Evolutionary conservation across 805 yeast species (phyloP).

Genomic region (Wickerhamiella cacticola): DNA sequence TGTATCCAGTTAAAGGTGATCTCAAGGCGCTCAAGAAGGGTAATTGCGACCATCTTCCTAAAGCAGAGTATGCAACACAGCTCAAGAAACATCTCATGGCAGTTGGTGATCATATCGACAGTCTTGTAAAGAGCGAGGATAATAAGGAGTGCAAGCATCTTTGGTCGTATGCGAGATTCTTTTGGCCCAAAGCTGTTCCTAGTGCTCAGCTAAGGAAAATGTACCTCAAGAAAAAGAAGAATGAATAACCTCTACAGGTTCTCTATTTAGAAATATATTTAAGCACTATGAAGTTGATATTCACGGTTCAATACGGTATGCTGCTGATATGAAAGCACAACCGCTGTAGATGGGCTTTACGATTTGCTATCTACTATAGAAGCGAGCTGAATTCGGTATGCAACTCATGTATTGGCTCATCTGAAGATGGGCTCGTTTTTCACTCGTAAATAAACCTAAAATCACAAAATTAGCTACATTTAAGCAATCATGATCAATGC

Average conservation of each 20-base stretch:
- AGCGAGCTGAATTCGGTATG: no score
- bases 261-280: not conserved
- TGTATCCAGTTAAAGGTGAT: conserved; percentile 58
- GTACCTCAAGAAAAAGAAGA: conserved; percentile 37
- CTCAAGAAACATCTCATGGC: conserved; percentile 54
- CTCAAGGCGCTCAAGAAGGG: conserved; percentile 59
- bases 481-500: conserved; percentile 3
- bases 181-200: conserved; percentile 74
- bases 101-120: conserved; percentile 60
- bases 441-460: no score
- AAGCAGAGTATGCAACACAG: conserved; percentile 64
- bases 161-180: conserved; percentile 73
- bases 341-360: no score
- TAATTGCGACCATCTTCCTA: conserved; percentile 49
- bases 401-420: no score
- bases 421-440: no score
- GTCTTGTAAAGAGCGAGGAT: conserved; percentile 24
- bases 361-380: no score
- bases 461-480: no score
- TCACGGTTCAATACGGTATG: not conserved
- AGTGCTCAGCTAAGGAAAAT: conserved; percentile 60
- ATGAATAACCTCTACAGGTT: not conserved
- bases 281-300: not conserved
- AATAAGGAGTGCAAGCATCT: conserved; percentile 46
- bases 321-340: no score